A percentile compares a stretch with the other conserved stretches of the same genome.
Evolutionary conservation across 148 eudicot species (phyloP).

Genomic region (Cornus suecica): DNA sequence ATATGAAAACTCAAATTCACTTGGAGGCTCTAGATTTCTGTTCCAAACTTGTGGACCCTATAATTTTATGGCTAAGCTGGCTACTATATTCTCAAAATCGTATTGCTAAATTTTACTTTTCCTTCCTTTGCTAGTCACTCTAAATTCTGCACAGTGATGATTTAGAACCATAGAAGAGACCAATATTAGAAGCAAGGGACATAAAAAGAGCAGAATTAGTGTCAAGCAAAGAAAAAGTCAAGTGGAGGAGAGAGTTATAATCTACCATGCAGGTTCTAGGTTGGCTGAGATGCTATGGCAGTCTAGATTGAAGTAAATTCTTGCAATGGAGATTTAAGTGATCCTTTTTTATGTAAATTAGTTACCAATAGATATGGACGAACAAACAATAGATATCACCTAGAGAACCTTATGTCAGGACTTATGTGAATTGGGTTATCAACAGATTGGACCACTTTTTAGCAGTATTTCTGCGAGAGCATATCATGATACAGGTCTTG

Average conservation of each 20-base stretch:
- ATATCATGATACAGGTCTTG: not conserved
- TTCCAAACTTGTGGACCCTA: not conserved
- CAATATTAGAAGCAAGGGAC: not conserved
- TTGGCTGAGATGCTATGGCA: not conserved
- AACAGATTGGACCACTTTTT: not conserved
- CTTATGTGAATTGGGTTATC: not conserved
- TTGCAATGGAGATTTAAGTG: too few relatives aligned
- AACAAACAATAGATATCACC: not conserved
- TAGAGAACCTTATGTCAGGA: not conserved
- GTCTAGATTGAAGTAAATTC: not conserved
- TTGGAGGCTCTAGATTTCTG: not conserved
- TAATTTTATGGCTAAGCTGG: not conserved
- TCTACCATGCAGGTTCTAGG: not conserved
- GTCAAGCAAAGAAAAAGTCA: not conserved
- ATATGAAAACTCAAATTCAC: not conserved
- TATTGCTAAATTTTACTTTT: not conserved
- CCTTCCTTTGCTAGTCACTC: not conserved
- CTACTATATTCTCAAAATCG: not conserved
- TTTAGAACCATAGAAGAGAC: not conserved
- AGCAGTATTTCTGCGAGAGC: not conserved
- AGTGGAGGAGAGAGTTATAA: not conserved
- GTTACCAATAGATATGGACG: not conserved
- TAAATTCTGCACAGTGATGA: not conserved
- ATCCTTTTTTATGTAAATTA: not conserved
- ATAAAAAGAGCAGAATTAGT: not conserved